These are phyloP conservation scores for Monascus purpureus DNA, from an alignment of 495 filamentous ascomycete genomes.

Conservation along the genomic window DNA sequence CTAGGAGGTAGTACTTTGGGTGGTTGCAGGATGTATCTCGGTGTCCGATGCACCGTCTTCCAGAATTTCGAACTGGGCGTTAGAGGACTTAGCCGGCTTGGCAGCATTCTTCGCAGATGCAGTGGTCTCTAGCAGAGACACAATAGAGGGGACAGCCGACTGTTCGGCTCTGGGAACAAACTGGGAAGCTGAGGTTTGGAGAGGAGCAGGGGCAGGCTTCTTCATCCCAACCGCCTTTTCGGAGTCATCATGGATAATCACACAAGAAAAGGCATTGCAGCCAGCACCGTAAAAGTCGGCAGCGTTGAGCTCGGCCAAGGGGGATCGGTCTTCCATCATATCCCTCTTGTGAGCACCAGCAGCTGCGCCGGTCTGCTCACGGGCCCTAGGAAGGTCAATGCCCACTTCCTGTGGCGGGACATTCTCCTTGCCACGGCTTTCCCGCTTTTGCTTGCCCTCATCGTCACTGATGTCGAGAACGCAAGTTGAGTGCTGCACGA, in stretches of 20 bases:
- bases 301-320: constrained; percentile 55
- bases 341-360: constrained; percentile 19
- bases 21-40: too few species aligned
- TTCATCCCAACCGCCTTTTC: constrained; percentile 10
- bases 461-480: constrained; percentile 69
- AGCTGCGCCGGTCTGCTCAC: constrained; percentile 13
- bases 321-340: constrained; percentile 45
- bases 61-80: constrained; percentile 40
- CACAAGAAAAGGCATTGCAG: constrained; percentile 45
- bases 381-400: constrained; percentile 15
- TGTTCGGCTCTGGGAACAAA: constrained; percentile 9
- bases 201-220: constrained; percentile 4
- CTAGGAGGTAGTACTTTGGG: too few species aligned
- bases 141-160: constrained; percentile 16
- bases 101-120: constrained; percentile 4
- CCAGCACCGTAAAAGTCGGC: constrained; percentile 61
- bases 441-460: constrained; percentile 23
- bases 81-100: constrained; percentile 3
- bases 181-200: constrained; percentile 4
- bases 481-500: constrained; percentile 79
- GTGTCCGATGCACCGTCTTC: constrained; percentile 44
- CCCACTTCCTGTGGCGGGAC: constrained; percentile 42
- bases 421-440: constrained; percentile 79
- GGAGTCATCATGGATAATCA: constrained; percentile 41
- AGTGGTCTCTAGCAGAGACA: constrained; percentile 16